Evolutionary conservation across 108 stramenopile genomes (phyloP).

Genomic region (Conticribra weissflogii): DNA sequence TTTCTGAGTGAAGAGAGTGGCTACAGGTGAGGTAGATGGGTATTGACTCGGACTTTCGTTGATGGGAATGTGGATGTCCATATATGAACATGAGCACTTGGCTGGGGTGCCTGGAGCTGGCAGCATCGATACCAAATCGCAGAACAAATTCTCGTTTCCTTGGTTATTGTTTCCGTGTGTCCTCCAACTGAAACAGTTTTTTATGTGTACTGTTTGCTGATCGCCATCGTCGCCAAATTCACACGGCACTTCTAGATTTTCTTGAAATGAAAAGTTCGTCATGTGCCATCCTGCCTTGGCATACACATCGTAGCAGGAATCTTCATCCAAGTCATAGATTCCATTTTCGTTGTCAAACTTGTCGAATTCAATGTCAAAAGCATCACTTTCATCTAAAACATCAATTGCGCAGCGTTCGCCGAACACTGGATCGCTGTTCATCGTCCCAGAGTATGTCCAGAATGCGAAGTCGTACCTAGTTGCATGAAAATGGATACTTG

Average conservation of each 20-base stretch:
- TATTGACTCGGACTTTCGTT: background rate
- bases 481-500: slow-evolving; percentile 12
- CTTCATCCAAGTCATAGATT: slow-evolving; percentile 10
- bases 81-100: slow-evolving; percentile 4
- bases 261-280: slow-evolving; percentile 12
- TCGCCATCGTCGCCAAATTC: background rate
- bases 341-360: slow-evolving; percentile 2
- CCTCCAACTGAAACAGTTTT: slow-evolving; percentile 13
- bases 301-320: slow-evolving; percentile 13
- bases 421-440: slow-evolving; percentile 11
- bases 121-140: background rate
- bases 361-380: background rate
- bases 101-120: slow-evolving; percentile 4
- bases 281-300: slow-evolving; percentile 6
- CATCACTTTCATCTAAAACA: slow-evolving; percentile 1
- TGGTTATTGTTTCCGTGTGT: background rate
- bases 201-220: slow-evolving; percentile 2
- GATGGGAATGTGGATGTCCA: slow-evolving; percentile 6
- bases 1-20: too few species aligned
- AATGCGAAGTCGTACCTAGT: slow-evolving; percentile 11
- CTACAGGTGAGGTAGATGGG: too few species aligned
- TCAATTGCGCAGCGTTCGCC: slow-evolving; percentile 11
- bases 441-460: slow-evolving; percentile 6
- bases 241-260: slow-evolving; percentile 15
- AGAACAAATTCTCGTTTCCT: background rate